A percentile compares a stretch with the other conserved stretches of the same genome.
phyloP scores from a whole-genome alignment of 2,329 filamentous ascomycete genomes.

The Penicillium decumbens region DNA sequence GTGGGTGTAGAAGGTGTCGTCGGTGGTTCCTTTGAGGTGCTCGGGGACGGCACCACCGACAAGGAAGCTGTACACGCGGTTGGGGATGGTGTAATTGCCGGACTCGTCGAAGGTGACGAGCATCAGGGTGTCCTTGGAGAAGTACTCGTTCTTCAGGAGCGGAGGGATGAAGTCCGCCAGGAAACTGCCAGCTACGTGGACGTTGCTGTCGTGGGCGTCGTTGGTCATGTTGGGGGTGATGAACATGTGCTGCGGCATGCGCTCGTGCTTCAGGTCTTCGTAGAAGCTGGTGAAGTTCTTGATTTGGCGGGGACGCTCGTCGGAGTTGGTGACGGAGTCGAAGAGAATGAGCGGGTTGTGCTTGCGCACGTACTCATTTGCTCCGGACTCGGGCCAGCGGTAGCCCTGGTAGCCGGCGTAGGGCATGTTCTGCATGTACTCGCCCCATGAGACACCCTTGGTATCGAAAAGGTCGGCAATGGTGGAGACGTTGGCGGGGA shows the following conservation, averaged over 20 bases:
- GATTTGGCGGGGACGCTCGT: constrained; percentile 60
- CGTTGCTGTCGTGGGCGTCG: constrained; percentile 69
- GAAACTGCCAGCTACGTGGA: constrained; percentile 66
- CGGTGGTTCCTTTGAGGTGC: constrained; percentile 61
- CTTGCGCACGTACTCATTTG: constrained; percentile 77
- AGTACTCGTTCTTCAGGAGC: constrained; percentile 63
- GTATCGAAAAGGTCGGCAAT: constrained; percentile 64
- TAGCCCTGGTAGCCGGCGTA: constrained; percentile 56
- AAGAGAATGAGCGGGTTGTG: constrained; percentile 67
- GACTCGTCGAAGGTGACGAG: constrained; percentile 78
- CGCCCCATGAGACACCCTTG: constrained; percentile 61
- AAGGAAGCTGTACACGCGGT: constrained; percentile 66
- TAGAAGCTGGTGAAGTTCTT: constrained; percentile 71
- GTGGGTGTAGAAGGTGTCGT: constrained; percentile 67
- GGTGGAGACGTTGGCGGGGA: constrained; percentile 61
- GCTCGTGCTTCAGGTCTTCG: constrained; percentile 58
- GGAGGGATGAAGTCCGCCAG: constrained; percentile 64
- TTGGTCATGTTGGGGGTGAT: constrained; percentile 54
- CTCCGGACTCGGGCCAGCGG: constrained; percentile 58
- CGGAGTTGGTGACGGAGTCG: constrained; percentile 58
- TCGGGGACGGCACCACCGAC: constrained; percentile 68
- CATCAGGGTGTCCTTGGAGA: constrained; percentile 71
- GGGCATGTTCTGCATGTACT: constrained; percentile 75
- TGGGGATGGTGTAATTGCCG: constrained; percentile 61
- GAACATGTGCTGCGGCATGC: constrained; percentile 64